Evolutionary conservation across 1,284 basidiomycete genomes (phyloP).

Genomic region (Neonothopanus nambi): DNA sequence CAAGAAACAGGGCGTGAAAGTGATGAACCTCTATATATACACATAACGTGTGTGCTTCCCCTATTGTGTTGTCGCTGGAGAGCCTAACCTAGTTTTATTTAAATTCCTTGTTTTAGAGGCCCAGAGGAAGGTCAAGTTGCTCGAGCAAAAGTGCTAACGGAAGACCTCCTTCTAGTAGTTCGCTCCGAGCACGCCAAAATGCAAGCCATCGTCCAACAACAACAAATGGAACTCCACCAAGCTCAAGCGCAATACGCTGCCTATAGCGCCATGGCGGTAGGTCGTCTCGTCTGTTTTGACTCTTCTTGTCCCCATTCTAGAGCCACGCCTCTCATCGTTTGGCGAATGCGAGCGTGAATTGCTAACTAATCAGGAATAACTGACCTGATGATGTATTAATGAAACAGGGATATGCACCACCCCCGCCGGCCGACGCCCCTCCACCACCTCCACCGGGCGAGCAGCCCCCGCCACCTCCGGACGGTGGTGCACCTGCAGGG

Average conservation of each 20-base stretch:
- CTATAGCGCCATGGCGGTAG: slow-evolving; percentile 44
- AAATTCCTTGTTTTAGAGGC: slow-evolving; percentile 72
- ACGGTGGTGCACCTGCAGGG: slow-evolving; percentile 27
- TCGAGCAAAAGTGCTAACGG: slow-evolving; percentile 84
- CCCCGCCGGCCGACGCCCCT: slow-evolving; percentile 54
- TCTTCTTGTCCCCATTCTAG: slow-evolving; percentile 9
- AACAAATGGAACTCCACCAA: slow-evolving; percentile 82
- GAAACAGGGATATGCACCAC: slow-evolving; percentile 58
- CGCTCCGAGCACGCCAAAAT: slow-evolving; percentile 86
- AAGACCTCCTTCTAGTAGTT: slow-evolving; percentile 88
- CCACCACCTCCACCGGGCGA: slow-evolving; percentile 66
- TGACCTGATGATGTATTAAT: not conserved
- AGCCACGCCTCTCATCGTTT: slow-evolving; percentile 6
- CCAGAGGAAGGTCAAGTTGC: slow-evolving; percentile 88
- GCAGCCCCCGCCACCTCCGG: slow-evolving; percentile 58
- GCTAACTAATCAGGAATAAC: not conserved
- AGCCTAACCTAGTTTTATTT: no score
- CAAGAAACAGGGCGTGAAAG: slow-evolving; percentile 90
- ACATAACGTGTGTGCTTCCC: slow-evolving; percentile 90
- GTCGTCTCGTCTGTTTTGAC: slow-evolving; percentile 2
- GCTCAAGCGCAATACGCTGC: slow-evolving; percentile 78
- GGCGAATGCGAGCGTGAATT: no score
- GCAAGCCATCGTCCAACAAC: slow-evolving; percentile 55
- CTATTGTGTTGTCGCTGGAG: no score
- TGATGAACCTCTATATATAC: slow-evolving; percentile 93